phyloP scores from a whole-genome alignment of 2,329 filamentous ascomycete species.

The Calonectria crousiana region DNA sequence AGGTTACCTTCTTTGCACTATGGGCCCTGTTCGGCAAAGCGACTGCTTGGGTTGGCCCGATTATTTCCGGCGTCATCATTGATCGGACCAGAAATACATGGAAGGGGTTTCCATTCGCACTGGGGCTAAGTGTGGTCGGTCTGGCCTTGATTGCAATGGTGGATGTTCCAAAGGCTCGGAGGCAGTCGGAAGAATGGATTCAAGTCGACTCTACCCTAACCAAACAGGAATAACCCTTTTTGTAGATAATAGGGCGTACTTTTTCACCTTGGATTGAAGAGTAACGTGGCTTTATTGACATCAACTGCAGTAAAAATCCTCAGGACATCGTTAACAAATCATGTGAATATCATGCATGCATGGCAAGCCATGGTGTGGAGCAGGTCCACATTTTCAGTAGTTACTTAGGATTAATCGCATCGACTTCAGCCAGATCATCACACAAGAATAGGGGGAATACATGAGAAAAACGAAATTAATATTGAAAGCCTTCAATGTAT shows the following conservation, averaged over 20 bases:
- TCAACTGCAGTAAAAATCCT: no score
- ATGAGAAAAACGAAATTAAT: background rate
- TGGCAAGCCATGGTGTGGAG: background rate
- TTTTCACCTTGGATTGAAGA: background rate
- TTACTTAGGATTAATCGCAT: background rate
- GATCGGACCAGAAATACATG: background rate
- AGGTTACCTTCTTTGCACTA: background rate
- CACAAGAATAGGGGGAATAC: background rate
- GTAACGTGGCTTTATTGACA: no score
- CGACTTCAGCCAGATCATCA: background rate
- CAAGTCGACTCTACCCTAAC: background rate
- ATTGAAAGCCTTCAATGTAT: background rate
- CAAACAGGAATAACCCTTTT: background rate
- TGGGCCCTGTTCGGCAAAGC: background rate
- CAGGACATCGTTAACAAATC: background rate
- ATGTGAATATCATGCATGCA: background rate
- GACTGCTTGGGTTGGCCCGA: background rate
- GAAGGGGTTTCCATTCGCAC: background rate
- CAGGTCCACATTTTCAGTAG: background rate
- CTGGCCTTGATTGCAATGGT: background rate
- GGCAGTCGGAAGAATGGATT: background rate
- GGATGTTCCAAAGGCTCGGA: background rate
- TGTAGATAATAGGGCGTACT: background rate
- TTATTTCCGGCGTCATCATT: background rate
- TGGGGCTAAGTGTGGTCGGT: background rate